phyloP scores from a whole-genome alignment of 352 stramenopile species.

The Globisporangium iwayamae region DNA sequence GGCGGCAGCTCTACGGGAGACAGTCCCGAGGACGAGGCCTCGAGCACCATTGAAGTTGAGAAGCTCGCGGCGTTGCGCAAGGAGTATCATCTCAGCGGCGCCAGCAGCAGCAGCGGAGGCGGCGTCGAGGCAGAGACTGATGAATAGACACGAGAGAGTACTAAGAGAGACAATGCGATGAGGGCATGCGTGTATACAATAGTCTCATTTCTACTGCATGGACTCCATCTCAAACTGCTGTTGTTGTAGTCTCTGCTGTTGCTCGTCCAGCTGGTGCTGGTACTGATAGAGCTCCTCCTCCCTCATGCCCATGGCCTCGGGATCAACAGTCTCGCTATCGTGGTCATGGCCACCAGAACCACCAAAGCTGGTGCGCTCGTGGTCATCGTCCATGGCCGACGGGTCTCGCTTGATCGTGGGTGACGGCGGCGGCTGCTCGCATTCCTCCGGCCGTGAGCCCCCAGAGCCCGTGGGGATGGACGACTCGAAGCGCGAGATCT shows the following conservation, averaged over 20 bases:
- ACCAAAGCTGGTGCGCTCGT: slow-evolving; percentile 5
- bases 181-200: neutral
- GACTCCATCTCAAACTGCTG: slow-evolving; percentile 17
- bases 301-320: slow-evolving; percentile 6
- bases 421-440: slow-evolving; percentile 68
- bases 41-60: slow-evolving; percentile 16
- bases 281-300: slow-evolving; percentile 9
- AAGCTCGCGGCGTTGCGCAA: slow-evolving; percentile 38
- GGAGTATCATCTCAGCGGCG: slow-evolving; percentile 51
- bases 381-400: slow-evolving; percentile 18
- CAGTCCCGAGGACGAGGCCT: slow-evolving; percentile 22
- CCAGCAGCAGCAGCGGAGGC: slow-evolving; percentile 49
- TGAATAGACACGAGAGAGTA: slow-evolving; percentile 1
- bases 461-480: slow-evolving; percentile 38
- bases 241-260: slow-evolving; percentile 6
- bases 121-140: slow-evolving; percentile 21
- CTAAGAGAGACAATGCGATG: neutral
- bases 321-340: slow-evolving; percentile 2
- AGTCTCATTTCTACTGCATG: slow-evolving; percentile 11
- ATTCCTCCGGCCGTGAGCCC: slow-evolving; percentile 46
- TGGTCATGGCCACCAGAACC: slow-evolving; percentile 1
- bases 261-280: slow-evolving; percentile 13
- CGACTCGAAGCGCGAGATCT: slow-evolving; percentile 82
- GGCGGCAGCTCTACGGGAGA: slow-evolving; percentile 4
- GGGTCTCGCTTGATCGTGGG: slow-evolving; percentile 77